A percentile compares a stretch with the other conserved stretches of the same genome.
Conservation (phyloP, 2,329 filamentous ascomycete species). For the Parasarocladium wereldwijsianum region DNA sequence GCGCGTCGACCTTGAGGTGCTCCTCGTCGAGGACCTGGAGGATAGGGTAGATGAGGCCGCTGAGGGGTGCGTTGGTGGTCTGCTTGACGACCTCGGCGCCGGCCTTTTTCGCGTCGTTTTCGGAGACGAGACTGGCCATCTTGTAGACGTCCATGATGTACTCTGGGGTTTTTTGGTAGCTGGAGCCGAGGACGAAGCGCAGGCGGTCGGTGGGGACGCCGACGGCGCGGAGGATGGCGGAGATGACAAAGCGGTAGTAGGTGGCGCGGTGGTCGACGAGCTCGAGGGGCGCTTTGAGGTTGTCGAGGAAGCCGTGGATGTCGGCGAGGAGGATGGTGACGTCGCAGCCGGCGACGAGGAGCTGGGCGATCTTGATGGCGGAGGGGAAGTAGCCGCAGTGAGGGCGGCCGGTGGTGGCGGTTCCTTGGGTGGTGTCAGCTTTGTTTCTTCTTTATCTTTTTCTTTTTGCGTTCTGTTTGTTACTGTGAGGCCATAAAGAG, state of each 20-base stretch:
- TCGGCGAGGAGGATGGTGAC: constrained; percentile 66
- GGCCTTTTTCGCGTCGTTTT: constrained; percentile 77
- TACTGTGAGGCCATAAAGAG: neutral
- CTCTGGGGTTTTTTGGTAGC: constrained; percentile 57
- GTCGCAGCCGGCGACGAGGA: constrained; percentile 71
- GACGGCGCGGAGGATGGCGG: constrained; percentile 58
- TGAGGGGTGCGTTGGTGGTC: constrained; percentile 57
- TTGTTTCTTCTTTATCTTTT: constrained; percentile 1
- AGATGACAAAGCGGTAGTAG: constrained; percentile 73
- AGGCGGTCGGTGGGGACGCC: constrained; percentile 67
- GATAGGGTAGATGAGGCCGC: constrained; percentile 25
- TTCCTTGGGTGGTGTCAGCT: constrained; percentile 32
- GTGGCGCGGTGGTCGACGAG: constrained; percentile 68
- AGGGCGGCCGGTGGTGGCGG: constrained; percentile 72
- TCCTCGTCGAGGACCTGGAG: constrained; percentile 85
- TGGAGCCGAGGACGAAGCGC: constrained; percentile 70
- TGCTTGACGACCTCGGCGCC: constrained; percentile 94
- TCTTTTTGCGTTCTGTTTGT: neutral
- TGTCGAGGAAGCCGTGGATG: constrained; percentile 66
- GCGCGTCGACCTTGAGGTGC: constrained; percentile 73
- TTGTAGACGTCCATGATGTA: constrained; percentile 88
- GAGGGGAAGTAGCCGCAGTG: constrained; percentile 86
- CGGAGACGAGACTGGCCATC: constrained; percentile 52
- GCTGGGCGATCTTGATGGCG: constrained; percentile 78
- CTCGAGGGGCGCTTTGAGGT: constrained; percentile 76